Conservation (phyloP, 148 eudicot species). For the Persicaria tinctoria region DNA sequence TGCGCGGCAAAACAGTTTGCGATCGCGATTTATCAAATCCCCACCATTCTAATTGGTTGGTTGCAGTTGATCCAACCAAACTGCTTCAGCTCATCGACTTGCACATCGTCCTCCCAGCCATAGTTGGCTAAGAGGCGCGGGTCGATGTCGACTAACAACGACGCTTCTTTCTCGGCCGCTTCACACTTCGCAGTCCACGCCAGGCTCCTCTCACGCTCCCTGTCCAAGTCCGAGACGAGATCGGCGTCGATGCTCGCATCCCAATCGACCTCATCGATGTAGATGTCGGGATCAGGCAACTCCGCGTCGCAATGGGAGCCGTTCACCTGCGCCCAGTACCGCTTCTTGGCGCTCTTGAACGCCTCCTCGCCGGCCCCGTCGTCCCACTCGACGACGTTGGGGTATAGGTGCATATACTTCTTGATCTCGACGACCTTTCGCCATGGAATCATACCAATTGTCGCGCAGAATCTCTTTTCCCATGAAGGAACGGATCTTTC, state of each 20-base stretch:
- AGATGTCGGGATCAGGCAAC: constrained; percentile 58
- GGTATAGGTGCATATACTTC: constrained; percentile 37
- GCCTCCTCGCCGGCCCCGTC: constrained; percentile 70
- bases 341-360: constrained; percentile 48
- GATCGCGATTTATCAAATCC: too few relatives aligned
- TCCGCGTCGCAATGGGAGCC: constrained; percentile 43
- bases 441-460: constrained; percentile 55
- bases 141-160: too few relatives aligned
- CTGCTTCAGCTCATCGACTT: too few relatives aligned
- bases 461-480: constrained; percentile 59
- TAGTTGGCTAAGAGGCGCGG: too few relatives aligned
- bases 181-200: too few relatives aligned
- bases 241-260: constrained; percentile 32
- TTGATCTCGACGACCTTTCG: constrained; percentile 37
- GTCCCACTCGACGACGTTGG: constrained; percentile 50
- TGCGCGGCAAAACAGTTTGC: too few relatives aligned
- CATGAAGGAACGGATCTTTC: constrained; percentile 29
- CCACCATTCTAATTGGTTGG: too few relatives aligned
- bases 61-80: too few relatives aligned
- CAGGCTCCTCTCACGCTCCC: constrained; percentile 9
- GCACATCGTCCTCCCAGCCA: too few relatives aligned
- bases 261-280: constrained; percentile 64
- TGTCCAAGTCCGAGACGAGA: constrained; percentile 28
- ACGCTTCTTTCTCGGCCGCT: too few relatives aligned
- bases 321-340: constrained; percentile 44